Conservation (phyloP, 441 rosid genomes). For the Pelargonium fulgidum region DNA sequence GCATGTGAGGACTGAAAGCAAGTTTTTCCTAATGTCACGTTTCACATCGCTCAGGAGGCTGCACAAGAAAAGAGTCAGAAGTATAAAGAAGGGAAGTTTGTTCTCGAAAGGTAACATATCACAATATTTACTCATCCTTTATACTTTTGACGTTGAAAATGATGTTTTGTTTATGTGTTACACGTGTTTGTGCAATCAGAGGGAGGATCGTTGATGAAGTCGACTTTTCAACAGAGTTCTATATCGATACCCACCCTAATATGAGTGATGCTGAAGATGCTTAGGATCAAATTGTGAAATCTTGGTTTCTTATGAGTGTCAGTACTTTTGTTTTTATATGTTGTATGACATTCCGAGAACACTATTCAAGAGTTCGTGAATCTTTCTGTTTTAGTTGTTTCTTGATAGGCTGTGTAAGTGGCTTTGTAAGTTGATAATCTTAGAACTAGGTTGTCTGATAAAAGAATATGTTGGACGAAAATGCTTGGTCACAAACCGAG, state of each 20-base stretch:
- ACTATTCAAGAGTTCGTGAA: not conserved
- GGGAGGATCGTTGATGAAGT: constrained; percentile 69
- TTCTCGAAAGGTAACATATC: constrained; percentile 59
- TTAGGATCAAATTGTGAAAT: constrained; percentile 10
- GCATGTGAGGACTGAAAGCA: too few relatives aligned
- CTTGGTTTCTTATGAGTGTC: too few relatives aligned
- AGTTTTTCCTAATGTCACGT: too few relatives aligned
- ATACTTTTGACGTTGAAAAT: not conserved
- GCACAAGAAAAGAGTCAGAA: constrained; percentile 69
- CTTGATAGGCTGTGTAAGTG: too few relatives aligned
- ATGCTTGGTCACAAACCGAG: too few relatives aligned
- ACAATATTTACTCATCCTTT: constrained; percentile 10
- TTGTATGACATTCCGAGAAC: too few relatives aligned
- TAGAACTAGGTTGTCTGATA: too few relatives aligned
- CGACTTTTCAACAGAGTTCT: constrained; percentile 56
- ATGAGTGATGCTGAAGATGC: constrained; percentile 59
- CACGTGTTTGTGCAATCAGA: constrained; percentile 29
- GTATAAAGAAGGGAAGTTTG: constrained; percentile 76
- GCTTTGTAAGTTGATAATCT: too few relatives aligned
- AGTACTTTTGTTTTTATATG: too few relatives aligned
- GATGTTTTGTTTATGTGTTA: constrained; percentile 6
- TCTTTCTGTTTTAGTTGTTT: too few relatives aligned
- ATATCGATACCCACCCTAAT: constrained; percentile 43
- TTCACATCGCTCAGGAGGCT: constrained; percentile 37
- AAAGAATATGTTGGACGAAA: too few relatives aligned